phyloP scores from a whole-genome alignment of 495 filamentous ascomycete species.

The Hypoxylon lienhwacheense region DNA sequence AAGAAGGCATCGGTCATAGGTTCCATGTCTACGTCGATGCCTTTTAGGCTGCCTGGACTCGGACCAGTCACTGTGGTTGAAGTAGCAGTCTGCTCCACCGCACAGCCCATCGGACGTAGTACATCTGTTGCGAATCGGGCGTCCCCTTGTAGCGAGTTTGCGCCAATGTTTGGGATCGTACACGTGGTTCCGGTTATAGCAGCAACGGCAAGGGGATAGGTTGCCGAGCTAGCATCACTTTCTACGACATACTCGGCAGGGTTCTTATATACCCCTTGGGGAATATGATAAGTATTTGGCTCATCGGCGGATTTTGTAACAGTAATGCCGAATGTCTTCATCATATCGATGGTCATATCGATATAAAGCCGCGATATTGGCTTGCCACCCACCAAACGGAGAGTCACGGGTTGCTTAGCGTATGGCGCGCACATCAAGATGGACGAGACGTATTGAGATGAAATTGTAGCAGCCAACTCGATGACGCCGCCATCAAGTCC shows the following conservation, averaged over 20 bases:
- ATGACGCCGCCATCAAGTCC: constrained; percentile 92
- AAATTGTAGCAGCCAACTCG: constrained; percentile 88
- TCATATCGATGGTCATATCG: constrained; percentile 98
- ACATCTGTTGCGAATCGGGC: constrained; percentile 93
- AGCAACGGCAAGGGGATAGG: constrained; percentile 92
- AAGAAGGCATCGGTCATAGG: constrained; percentile 99
- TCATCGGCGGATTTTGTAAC: constrained; percentile 64
- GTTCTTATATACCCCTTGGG: constrained; percentile 80
- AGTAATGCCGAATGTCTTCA: constrained; percentile 86
- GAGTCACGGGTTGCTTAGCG: constrained; percentile 87
- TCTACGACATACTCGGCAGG: constrained; percentile 88
- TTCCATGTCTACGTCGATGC: constrained; percentile 89
- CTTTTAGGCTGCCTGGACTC: constrained; percentile 66
- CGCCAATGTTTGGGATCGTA: constrained; percentile 95
- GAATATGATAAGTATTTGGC: constrained; percentile 92
- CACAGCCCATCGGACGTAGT: constrained; percentile 89
- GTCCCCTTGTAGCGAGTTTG: constrained; percentile 89
- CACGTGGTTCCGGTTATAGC: constrained; percentile 94
- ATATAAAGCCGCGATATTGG: constrained; percentile 97
- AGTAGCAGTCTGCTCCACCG: constrained; percentile 76
- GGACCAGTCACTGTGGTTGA: constrained; percentile 95
- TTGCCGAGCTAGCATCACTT: constrained; percentile 96
- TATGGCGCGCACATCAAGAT: constrained; percentile 97
- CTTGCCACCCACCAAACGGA: constrained; percentile 88
- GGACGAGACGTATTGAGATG: constrained; percentile 96